Evolutionary conservation across 352 stramenopile species (phyloP).

Genomic region (Phytophthora sp.): DNA sequence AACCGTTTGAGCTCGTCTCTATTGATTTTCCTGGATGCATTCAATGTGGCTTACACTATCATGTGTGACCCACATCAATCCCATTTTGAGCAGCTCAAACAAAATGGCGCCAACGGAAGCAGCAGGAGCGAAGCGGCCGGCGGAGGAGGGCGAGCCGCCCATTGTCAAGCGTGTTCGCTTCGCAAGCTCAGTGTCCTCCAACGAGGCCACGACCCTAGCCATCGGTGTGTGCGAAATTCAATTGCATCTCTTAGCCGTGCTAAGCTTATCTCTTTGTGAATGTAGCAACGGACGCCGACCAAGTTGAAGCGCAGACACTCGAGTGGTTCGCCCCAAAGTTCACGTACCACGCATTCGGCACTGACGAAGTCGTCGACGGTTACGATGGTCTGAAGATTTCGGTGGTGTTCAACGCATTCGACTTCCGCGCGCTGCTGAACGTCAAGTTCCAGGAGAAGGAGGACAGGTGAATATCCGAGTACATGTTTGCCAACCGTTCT

Average conservation of each 20-base stretch:
- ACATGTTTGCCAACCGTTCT: background rate
- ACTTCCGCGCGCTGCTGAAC: constrained; percentile 67
- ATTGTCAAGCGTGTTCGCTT: constrained; percentile 74
- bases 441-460: constrained; percentile 62
- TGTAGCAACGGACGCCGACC: constrained; percentile 44
- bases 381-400: constrained; percentile 64
- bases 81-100: background rate
- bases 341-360: constrained; percentile 85
- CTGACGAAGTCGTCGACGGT: constrained; percentile 70
- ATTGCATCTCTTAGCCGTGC: no score
- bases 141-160: constrained; percentile 13
- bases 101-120: constrained; percentile 45
- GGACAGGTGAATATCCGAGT: constrained; percentile 34
- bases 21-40: no score
- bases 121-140: constrained; percentile 6
- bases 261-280: constrained; percentile 3
- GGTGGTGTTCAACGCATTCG: constrained; percentile 66
- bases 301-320: constrained; percentile 50
- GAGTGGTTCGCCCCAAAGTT: constrained; percentile 71
- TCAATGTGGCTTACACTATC: no score
- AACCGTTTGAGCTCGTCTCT: no score
- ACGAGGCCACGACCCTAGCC: constrained; percentile 56
- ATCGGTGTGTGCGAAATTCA: constrained; percentile 47
- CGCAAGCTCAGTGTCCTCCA: constrained; percentile 44
- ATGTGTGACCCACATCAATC: no score